Percentiles rank a stretch among this genome's conserved stretches.
These are phyloP conservation scores for Pelargonium cotyledonis DNA, from an alignment of 441 rosid genomes.

Conservation along the genomic window DNA sequence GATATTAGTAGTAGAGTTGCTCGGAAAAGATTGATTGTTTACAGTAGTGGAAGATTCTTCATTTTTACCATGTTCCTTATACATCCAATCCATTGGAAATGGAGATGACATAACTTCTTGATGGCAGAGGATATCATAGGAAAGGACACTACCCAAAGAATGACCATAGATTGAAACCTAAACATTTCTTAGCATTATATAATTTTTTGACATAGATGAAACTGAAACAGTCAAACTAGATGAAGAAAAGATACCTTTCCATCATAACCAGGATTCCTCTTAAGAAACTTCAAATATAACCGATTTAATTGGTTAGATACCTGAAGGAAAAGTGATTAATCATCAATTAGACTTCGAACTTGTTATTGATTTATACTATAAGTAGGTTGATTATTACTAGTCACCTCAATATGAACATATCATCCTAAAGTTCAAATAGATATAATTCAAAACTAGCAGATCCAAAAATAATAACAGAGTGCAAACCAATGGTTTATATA, in stretches of 20 bases:
- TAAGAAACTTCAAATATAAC: slow-evolving; percentile 69
- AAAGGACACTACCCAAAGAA: slow-evolving; percentile 92
- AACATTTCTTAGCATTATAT: slow-evolving; percentile 16
- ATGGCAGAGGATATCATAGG: slow-evolving; percentile 95
- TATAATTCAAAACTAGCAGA: slow-evolving; percentile 1
- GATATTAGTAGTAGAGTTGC: slow-evolving; percentile 24
- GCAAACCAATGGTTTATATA: neutral
- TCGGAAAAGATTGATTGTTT: slow-evolving; percentile 29
- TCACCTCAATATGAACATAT: neutral
- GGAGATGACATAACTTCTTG: slow-evolving; percentile 78
- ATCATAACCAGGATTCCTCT: slow-evolving; percentile 85
- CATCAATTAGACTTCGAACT: slow-evolving; percentile 19
- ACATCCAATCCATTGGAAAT: slow-evolving; percentile 75
- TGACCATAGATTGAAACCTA: slow-evolving; percentile 92
- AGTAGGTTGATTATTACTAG: neutral
- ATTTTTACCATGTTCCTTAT: slow-evolving; percentile 39
- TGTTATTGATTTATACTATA: slow-evolving; percentile 4
- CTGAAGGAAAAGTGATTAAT: slow-evolving; percentile 35
- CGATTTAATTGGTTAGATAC: slow-evolving; percentile 84
- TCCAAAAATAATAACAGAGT: neutral
- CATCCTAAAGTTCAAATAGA: neutral
- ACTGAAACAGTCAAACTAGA: slow-evolving; percentile 18
- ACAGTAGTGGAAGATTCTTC: slow-evolving; percentile 30
- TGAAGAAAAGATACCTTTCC: slow-evolving; percentile 65
- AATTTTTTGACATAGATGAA: neutral